phyloP scores from a whole-genome alignment of 2,329 filamentous ascomycete genomes.

The Botrytis fragariae region DNA sequence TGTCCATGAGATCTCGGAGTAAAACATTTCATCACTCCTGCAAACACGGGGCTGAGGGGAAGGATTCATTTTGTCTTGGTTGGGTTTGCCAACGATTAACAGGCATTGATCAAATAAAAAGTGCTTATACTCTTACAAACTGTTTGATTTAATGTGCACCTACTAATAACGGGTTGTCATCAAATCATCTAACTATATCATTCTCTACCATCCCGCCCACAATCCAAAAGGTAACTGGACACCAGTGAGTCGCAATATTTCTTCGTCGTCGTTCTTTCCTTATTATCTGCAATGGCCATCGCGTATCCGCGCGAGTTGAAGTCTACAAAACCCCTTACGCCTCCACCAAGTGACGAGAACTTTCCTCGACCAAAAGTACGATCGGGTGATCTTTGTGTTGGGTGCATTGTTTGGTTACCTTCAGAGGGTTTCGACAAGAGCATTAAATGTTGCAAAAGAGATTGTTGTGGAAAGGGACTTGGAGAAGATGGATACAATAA shows the following conservation, averaged over 20 bases:
- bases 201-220: not conserved
- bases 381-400: conserved; percentile 25
- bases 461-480: conserved; percentile 20
- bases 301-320: not conserved
- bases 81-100: not conserved
- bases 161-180: not conserved
- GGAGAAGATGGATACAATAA: conserved; percentile 26
- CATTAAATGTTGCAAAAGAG: conserved; percentile 22
- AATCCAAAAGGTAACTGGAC: not conserved
- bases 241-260: conserved; percentile 5
- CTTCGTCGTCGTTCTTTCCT: not conserved
- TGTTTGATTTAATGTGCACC: not conserved
- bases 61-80: conserved; percentile 4
- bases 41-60: not conserved
- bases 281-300: not conserved
- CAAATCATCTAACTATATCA: not conserved
- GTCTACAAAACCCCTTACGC: not conserved
- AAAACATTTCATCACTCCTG: not conserved
- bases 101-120: not conserved
- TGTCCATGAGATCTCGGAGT: not conserved
- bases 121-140: not conserved
- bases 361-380: conserved; percentile 10
- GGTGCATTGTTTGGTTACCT: conserved; percentile 28
- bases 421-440: not conserved
- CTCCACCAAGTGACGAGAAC: conserved; percentile 13